Percentiles rank a stretch among this genome's conserved stretches.
These are phyloP conservation scores for Penicillium psychrofluorescens DNA, from an alignment of 495 filamentous ascomycete species.

Conservation along the genomic window DNA sequence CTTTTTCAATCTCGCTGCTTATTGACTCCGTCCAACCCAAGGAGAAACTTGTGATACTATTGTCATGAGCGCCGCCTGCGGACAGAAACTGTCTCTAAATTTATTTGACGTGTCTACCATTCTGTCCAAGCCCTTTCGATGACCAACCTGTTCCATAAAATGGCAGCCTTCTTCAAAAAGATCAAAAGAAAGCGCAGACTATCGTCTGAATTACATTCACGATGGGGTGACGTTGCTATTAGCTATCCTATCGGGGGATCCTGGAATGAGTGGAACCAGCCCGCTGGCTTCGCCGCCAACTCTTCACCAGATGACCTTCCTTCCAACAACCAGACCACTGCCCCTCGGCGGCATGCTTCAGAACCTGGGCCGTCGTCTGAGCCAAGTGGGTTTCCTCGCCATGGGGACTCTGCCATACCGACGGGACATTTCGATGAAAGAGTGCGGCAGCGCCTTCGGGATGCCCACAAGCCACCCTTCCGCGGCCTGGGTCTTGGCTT, in stretches of 20 bases:
- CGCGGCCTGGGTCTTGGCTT: constrained; percentile 8
- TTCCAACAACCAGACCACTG: neutral
- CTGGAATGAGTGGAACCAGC: constrained; percentile 33
- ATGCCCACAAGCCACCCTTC: neutral
- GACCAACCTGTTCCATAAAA: constrained; percentile 19
- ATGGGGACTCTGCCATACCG: constrained; percentile 13
- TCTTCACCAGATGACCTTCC: neutral
- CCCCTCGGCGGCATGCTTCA: constrained; percentile 4
- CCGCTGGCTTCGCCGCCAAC: constrained; percentile 11
- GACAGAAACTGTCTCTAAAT: too few species aligned
- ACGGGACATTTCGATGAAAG: constrained; percentile 34
- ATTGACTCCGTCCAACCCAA: too few species aligned
- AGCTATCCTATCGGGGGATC: constrained; percentile 36
- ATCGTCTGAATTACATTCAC: constrained; percentile 33
- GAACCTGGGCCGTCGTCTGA: neutral
- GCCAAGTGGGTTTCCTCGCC: neutral
- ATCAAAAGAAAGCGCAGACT: constrained; percentile 32
- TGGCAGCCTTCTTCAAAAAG: constrained; percentile 30
- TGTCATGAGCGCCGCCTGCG: too few species aligned
- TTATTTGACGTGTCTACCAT: neutral
- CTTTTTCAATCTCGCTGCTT: neutral
- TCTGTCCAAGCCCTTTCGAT: constrained; percentile 11
- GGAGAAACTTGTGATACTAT: neutral
- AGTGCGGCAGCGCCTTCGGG: constrained; percentile 15
- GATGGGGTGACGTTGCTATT: constrained; percentile 38